Evolutionary conservation across 1,284 basidiomycete genomes (phyloP), one percentile per base, ranked within the genome.

Genomic region (Veloboletus limbatus): DNA sequence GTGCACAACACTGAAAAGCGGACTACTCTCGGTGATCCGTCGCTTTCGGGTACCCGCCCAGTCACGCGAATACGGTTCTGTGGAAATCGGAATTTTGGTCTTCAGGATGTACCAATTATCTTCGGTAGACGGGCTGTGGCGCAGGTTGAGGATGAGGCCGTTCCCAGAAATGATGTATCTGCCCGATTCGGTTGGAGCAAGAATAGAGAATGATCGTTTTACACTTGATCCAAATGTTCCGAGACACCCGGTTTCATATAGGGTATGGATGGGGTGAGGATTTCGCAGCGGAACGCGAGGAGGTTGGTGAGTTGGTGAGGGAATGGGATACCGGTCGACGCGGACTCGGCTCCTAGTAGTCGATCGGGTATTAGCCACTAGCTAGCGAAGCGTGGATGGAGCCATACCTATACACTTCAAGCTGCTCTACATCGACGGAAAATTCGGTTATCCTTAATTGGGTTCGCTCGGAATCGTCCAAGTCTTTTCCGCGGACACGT

Each of bases 91-190:
- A 18, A 88, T 61, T 8, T 61, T 60, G 18, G 74, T 72, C 45
- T 83, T 76, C 53, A 89, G 66, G 7, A 77, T 77, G 60, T 79
- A 80, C 85, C 86, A 88, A n/a, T 67, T 72, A 6, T 56, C 52
- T 8, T 59, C 47, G 24, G 43, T 3, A 39, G 49, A 32, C 11
- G 36, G 9, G 14, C 14, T 25, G 16, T 40, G 22, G 16, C 34
- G 43, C 16, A 28, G 26, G 8, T 64, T 52, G 52, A 81, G 82
- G 26, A 76, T 64, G 47, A 69, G 70, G 10, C 71, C 74, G 32
- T 73, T 63, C 11, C 71, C 69, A 11, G 68, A 59, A 31, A 86
- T 68, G 9, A 64, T 48, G 54, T 78, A 78, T 22, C 65, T 59
- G 2, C 77, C 74, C 4, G 70, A 66, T 51, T 75, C 70, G 3